phyloP scores from a whole-genome alignment of 371 early-diverging fungal genomes.

The Mortierella sp. region DNA sequence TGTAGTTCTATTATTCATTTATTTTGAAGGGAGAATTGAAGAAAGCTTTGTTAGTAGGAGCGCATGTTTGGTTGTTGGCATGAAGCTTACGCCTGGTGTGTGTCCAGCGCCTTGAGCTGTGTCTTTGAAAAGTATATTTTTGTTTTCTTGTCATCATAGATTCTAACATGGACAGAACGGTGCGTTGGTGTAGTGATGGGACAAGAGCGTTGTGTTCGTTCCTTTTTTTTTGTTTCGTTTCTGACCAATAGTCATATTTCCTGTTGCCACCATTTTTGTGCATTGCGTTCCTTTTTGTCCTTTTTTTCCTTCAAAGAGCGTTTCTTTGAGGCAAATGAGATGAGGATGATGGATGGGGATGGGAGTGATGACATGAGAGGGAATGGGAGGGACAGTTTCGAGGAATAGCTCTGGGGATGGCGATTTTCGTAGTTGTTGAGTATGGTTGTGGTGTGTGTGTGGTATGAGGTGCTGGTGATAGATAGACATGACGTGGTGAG shows the following conservation, averaged over 20 bases:
- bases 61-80: background rate
- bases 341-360: conserved; percentile 8
- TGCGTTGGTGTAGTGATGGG: background rate
- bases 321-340: background rate
- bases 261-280: background rate
- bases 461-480: background rate
- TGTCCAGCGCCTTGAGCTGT: background rate
- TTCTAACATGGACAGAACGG: background rate
- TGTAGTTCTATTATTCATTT: background rate
- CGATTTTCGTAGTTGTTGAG: background rate
- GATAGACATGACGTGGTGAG: background rate
- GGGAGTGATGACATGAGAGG: conserved; percentile 12
- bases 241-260: background rate
- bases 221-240: background rate
- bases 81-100: background rate
- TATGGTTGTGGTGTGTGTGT: background rate
- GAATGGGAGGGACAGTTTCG: conserved; percentile 5
- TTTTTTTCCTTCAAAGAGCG: background rate
- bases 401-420: conserved; percentile 8
- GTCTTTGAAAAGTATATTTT: background rate
- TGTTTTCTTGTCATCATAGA: background rate
- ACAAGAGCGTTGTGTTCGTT: background rate
- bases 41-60: conserved; percentile 6
- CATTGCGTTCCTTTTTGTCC: background rate
- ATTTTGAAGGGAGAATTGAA: background rate